Base-by-base conservation (phyloP, 805 yeast genomes). In the Wickerhamiella vanderwaltii region DNA sequence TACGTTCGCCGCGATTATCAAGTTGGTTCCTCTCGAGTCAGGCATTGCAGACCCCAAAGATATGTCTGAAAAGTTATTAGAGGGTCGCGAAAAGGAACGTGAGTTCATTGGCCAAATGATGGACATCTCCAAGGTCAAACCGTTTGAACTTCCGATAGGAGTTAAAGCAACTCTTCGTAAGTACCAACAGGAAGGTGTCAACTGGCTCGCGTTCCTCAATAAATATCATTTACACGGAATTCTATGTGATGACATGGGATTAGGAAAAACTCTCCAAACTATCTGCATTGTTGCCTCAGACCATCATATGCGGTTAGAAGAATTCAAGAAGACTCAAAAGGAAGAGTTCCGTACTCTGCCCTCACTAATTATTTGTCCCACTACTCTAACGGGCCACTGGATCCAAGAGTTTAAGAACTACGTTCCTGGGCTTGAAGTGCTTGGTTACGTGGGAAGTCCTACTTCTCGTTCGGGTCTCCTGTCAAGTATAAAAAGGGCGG, bases 361-460 rank as follows among this genome's bases (percentile, higher is more conserved):
- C 1, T 75, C 95, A 0, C 64, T 91, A 50, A 77, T 91, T 37
- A 73, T 91, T 13, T 91, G 98, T 64, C 99, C 99, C 1, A 96
- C 99, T 0, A 85, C 97, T 1, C 72, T 91, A 51, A 87, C 96
- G 2, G 98, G 99, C 17, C 99, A 91, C 61, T 91, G 99, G 99
- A 94, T 85, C 58, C 95, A 85, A 57, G 99, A 91, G 61, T 67
- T 91, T 50, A 73, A 75, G 46, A 86, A 82, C 48, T 91, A 86
- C 59, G 82, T 96, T 0, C 95, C 97, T 33, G 80, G 81, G 49
- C 66, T 91, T 63, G 76, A 73, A 33, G 81, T 84, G 4, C 58
- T 83, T 20, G 91, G 85, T 2, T 88, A 88, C 60, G 95, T 93
- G 16, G 98, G 99, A n/a, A 77, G 85, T 4, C 97, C 98, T 2